phyloP scores from a whole-genome alignment of 768 basidiomycete species.

The Inosperma sp. region DNA sequence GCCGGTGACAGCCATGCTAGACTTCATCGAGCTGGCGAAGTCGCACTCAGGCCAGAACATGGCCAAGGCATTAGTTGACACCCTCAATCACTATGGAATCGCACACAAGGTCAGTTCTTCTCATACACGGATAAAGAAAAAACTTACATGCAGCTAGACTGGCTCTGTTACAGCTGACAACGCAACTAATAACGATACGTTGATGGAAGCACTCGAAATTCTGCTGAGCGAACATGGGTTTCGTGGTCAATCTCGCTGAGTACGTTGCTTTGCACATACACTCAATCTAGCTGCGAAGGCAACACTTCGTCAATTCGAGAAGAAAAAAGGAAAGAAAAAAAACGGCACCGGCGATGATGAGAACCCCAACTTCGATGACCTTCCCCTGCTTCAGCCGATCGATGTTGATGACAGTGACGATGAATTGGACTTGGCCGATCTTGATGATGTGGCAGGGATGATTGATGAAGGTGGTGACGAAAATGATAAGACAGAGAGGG shows the following conservation, averaged over 20 bases:
- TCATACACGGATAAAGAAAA: not conserved
- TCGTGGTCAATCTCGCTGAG: not conserved
- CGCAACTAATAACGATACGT: not conserved
- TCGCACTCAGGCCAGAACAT: conserved; percentile 5
- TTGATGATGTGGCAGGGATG: conserved; percentile 1
- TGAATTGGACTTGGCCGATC: not conserved
- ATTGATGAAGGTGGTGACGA: not conserved
- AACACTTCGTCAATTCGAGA: not conserved
- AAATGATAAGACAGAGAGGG: not conserved
- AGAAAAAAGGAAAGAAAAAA: conserved; percentile 1
- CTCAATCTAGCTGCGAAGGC: not conserved
- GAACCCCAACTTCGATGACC: not conserved
- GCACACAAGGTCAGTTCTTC: not conserved
- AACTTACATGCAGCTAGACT: not conserved
- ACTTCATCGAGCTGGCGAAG: conserved; percentile 3
- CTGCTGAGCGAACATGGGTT: not conserved
- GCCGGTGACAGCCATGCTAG: not conserved
- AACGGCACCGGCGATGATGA: not conserved
- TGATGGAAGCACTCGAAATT: not conserved
- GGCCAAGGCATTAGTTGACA: not conserved
- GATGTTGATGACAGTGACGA: not conserved
- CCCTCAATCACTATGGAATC: not conserved
- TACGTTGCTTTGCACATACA: not conserved
- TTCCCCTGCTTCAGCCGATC: not conserved
- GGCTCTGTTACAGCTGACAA: not conserved